Conservation (phyloP, 768 basidiomycete species). For the Suillus lakei region DNA sequence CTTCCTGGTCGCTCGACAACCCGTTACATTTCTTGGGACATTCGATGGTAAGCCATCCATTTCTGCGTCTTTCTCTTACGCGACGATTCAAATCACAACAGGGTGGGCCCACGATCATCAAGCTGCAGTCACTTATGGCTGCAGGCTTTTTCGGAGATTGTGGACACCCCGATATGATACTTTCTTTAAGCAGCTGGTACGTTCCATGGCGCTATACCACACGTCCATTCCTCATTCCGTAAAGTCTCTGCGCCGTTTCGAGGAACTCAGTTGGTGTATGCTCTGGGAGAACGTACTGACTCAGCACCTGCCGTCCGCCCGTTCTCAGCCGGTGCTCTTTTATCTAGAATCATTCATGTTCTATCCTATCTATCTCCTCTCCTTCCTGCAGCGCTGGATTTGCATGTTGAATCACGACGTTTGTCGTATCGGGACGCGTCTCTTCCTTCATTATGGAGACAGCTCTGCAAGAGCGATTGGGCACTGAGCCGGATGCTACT, state of each 20-base stretch:
- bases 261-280: conserved; percentile 52
- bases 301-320: conserved; percentile 46
- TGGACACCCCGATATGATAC: conserved; percentile 48
- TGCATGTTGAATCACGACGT: conserved; percentile 48
- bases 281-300: conserved; percentile 46
- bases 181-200: conserved; percentile 49
- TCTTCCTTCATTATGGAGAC: conserved; percentile 35
- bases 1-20: conserved; percentile 45
- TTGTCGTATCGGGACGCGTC: conserved; percentile 46
- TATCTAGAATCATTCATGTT: conserved; percentile 46
- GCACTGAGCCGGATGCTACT: conserved; percentile 50
- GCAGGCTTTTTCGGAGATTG: conserved; percentile 46
- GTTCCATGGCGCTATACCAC: conserved; percentile 10
- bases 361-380: conserved; percentile 49
- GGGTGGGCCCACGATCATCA: conserved; percentile 54
- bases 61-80: no score
- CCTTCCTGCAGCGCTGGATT: conserved; percentile 41
- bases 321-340: conserved; percentile 43
- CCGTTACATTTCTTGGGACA: conserved; percentile 57
- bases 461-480: conserved; percentile 54
- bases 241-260: conserved; percentile 53
- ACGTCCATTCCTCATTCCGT: background rate
- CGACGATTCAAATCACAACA: conserved; percentile 17
- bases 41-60: conserved; percentile 42
- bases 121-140: conserved; percentile 47